A percentile compares a stretch with the other conserved stretches of the same genome.
Evolutionary conservation across 2,329 filamentous ascomycete genomes (phyloP).

Genomic region (Pseudocercospora macadamiae): DNA sequence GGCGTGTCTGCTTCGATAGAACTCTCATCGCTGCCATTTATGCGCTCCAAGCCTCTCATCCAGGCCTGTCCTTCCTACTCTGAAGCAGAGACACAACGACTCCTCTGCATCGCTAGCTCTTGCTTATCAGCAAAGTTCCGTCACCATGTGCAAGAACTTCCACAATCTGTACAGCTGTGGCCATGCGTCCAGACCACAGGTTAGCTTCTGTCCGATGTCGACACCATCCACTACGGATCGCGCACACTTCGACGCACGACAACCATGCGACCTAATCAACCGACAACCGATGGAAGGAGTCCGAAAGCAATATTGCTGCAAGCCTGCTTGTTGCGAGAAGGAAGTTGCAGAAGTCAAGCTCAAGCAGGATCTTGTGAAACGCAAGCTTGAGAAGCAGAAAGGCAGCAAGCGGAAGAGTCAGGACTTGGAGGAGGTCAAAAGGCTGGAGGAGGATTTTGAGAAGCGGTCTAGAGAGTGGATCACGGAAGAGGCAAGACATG

Average conservation of each 20-base stretch:
- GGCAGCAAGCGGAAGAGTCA: constrained; percentile 4
- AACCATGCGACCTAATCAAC: not conserved
- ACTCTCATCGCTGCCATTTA: not conserved
- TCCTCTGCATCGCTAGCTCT: not conserved
- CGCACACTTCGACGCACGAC: not conserved
- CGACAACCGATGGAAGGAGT: constrained; percentile 5
- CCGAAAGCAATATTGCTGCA: constrained; percentile 6
- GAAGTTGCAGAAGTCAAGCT: constrained; percentile 6
- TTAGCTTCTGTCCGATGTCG: constrained; percentile 1
- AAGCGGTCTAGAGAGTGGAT: constrained; percentile 3
- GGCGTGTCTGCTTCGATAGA: not conserved
- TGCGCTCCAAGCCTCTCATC: not conserved
- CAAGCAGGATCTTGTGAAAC: constrained; percentile 11
- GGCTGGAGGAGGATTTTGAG: constrained; percentile 2
- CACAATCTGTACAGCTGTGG: constrained; percentile 14
- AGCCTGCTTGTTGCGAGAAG: constrained; percentile 10
- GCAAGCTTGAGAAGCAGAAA: constrained; percentile 11
- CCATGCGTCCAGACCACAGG: constrained; percentile 8
- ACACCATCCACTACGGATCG: not conserved
- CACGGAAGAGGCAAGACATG: constrained; percentile 10
- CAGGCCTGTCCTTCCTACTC: not conserved
- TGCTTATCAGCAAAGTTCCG: too few species aligned
- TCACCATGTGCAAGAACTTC: constrained; percentile 11
- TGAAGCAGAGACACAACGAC: not conserved
- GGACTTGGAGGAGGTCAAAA: constrained; percentile 7